These are phyloP conservation scores for Boletus sp. DNA, from an alignment of 1,284 basidiomycete genomes.

Conservation along the genomic window DNA sequence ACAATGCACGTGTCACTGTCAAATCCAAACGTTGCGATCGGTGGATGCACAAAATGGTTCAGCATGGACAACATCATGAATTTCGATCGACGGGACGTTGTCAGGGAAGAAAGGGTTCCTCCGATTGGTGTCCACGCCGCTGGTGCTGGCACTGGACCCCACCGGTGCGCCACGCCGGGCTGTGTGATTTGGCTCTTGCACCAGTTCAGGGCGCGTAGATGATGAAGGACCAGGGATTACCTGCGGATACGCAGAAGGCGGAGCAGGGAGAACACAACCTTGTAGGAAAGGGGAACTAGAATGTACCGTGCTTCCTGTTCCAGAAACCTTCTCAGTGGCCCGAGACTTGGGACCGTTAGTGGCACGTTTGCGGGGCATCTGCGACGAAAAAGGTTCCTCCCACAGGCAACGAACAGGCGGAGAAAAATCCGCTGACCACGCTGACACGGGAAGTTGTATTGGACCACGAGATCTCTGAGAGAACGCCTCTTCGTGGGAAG, in stretches of 20 bases:
- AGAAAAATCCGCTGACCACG: not conserved
- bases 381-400: not conserved
- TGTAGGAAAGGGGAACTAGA: not conserved
- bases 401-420: not conserved
- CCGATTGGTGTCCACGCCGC: not conserved
- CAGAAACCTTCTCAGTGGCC: not conserved
- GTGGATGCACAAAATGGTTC: not conserved
- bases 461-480: not conserved
- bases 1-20: no score
- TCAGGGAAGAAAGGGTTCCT: constrained; percentile 8
- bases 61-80: constrained; percentile 1
- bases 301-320: not conserved
- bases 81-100: constrained; percentile 5
- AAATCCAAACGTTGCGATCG: not conserved
- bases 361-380: not conserved
- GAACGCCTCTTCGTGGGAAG: constrained; percentile 3
- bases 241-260: constrained; percentile 27
- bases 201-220: not conserved
- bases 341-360: not conserved
- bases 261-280: constrained; percentile 20
- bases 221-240: constrained; percentile 30
- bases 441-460: constrained; percentile 2
- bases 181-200: not conserved
- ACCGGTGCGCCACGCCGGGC: not conserved
- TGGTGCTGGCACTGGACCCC: not conserved